These are phyloP conservation scores for Penicilliopsis zonata DNA, from an alignment of 495 filamentous ascomycete genomes.

Conservation along the genomic window DNA sequence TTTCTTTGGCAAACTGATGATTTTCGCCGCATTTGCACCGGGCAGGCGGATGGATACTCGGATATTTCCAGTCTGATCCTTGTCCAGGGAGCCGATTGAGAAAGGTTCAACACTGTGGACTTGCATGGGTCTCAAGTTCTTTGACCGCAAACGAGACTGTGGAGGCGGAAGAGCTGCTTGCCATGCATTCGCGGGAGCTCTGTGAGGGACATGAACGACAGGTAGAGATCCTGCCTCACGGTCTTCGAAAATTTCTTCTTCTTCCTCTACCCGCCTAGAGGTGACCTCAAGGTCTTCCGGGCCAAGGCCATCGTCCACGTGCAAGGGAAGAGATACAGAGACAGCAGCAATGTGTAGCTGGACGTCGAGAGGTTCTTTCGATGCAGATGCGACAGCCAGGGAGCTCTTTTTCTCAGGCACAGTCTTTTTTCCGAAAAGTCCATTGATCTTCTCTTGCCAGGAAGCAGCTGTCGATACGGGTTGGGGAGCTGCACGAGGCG, in stretches of 20 bases:
- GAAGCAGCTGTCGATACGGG: slow-evolving; percentile 20
- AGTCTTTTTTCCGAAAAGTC: slow-evolving; percentile 50
- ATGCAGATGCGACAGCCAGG: slow-evolving; percentile 43
- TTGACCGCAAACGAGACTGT: slow-evolving; percentile 18
- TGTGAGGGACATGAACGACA: slow-evolving; percentile 51
- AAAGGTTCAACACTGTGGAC: slow-evolving; percentile 27
- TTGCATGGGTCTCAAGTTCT: slow-evolving; percentile 26
- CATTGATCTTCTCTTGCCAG: slow-evolving; percentile 71
- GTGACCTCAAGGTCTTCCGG: slow-evolving; percentile 29
- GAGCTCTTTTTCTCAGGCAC: slow-evolving; percentile 39
- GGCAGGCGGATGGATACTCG: slow-evolving; percentile 24
- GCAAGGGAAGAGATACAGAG: slow-evolving; percentile 45
- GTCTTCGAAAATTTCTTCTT: slow-evolving; percentile 73
- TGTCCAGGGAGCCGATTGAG: slow-evolving; percentile 20
- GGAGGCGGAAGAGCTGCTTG: slow-evolving; percentile 27
- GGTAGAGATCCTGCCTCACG: slow-evolving; percentile 70
- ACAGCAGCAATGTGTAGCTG: slow-evolving; percentile 35
- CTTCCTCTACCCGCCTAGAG: slow-evolving; percentile 57
- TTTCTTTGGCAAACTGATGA: slow-evolving; percentile 21
- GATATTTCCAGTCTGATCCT: slow-evolving; percentile 21
- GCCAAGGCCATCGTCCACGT: slow-evolving; percentile 10
- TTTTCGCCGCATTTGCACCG: slow-evolving; percentile 18
- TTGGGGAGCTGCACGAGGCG: slow-evolving; percentile 14
- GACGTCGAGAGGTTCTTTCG: slow-evolving; percentile 49
- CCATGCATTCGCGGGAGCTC: slow-evolving; percentile 43